A percentile compares a stretch with the other conserved stretches of the same genome.
phyloP scores from a whole-genome alignment of 345 rosid species.

The Gossypium raimondii region DNA sequence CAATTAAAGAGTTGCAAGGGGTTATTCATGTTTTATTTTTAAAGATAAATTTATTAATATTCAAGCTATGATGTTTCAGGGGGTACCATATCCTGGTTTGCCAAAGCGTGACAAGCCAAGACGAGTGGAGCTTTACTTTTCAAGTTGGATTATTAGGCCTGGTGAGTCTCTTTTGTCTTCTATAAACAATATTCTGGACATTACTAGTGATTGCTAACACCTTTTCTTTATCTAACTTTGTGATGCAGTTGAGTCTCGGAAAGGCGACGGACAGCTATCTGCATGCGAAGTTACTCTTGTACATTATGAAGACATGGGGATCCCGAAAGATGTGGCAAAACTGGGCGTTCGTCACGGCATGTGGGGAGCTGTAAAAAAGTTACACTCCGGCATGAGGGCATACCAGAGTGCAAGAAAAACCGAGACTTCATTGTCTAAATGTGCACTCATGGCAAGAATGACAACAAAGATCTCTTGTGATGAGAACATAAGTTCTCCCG shows the following conservation, averaged over 20 bases:
- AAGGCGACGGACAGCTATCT: conserved; percentile 72
- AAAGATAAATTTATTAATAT: conserved; percentile 8
- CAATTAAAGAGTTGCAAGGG: too few relatives aligned
- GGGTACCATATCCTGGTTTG: conserved; percentile 58
- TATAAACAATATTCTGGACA: background rate
- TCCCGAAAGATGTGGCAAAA: conserved; percentile 95
- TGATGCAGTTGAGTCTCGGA: conserved; percentile 75
- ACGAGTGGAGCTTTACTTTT: conserved; percentile 80
- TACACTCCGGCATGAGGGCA: conserved; percentile 77
- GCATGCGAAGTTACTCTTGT: conserved; percentile 89
- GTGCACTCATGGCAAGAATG: conserved; percentile 66
- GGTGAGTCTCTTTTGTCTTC: conserved; percentile 41
- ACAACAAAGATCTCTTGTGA: conserved; percentile 53
- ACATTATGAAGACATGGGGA: conserved; percentile 95
- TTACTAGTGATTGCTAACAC: background rate
- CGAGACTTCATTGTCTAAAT: conserved; percentile 53
- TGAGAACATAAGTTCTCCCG: conserved; percentile 40
- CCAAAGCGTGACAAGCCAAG: conserved; percentile 82
- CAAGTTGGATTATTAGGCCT: conserved; percentile 87
- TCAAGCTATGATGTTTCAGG: conserved; percentile 37
- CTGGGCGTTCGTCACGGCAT: conserved; percentile 87
- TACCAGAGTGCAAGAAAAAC: conserved; percentile 69
- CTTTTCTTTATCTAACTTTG: background rate
- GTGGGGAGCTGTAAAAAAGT: conserved; percentile 95
- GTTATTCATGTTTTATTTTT: too few relatives aligned